These are phyloP conservation scores for Agastache rugosa DNA, from an alignment of 257 asterid species.

Conservation along the genomic window DNA sequence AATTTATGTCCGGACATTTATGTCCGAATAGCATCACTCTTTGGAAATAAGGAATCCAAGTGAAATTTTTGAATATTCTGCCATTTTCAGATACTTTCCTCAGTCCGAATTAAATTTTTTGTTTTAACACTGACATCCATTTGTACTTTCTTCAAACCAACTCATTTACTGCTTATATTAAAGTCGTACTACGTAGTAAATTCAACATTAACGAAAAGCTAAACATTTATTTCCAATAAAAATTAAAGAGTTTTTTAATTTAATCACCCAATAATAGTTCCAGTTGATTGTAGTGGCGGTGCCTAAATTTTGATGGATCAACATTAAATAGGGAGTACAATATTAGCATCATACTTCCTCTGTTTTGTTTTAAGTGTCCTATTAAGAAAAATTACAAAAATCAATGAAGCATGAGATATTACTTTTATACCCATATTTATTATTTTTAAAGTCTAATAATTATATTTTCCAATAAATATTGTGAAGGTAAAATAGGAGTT, in stretches of 20 bases:
- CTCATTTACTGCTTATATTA: constrained; percentile 27
- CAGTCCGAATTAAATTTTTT: constrained; percentile 19
- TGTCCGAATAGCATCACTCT: too few species aligned
- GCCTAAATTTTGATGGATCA: neutral
- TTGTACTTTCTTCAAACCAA: constrained; percentile 32
- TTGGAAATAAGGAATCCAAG: neutral
- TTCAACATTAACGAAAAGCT: neutral
- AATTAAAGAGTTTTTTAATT: too few species aligned
- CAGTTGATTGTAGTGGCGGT: neutral
- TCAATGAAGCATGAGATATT: too few species aligned
- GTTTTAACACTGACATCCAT: constrained; percentile 1
- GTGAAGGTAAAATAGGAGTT: too few species aligned
- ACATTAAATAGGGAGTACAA: neutral
- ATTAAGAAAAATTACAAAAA: too few species aligned
- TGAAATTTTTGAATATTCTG: constrained; percentile 39
- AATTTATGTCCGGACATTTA: too few species aligned
- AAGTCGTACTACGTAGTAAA: neutral
- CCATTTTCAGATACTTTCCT: constrained; percentile 35
- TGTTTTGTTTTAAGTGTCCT: too few species aligned
- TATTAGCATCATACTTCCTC: neutral
- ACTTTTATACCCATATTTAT: too few species aligned
- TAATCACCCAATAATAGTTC: neutral
- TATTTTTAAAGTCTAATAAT: too few species aligned
- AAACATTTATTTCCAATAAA: too few species aligned
- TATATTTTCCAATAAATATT: too few species aligned